Evolutionary conservation across 768 basidiomycete species (phyloP).

Genomic region (Suillus bovinus): DNA sequence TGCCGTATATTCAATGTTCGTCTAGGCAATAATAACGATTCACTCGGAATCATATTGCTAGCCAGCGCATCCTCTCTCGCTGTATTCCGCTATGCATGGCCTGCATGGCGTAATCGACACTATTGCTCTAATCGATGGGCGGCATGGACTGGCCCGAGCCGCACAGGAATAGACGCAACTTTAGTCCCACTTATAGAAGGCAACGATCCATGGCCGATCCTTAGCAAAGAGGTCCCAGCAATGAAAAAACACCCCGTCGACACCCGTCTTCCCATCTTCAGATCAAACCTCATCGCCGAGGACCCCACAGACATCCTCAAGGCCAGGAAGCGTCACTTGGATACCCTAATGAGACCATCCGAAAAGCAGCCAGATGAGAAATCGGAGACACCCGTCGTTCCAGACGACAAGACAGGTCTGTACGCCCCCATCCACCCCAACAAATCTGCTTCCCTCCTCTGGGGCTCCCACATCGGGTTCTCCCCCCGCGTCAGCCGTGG

Average conservation of each 20-base stretch:
- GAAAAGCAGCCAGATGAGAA: not conserved
- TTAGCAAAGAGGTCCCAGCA: not conserved
- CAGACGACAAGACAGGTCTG: slow-evolving; percentile 3
- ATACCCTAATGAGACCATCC: not conserved
- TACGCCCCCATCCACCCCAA: not conserved
- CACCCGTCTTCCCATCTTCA: not conserved
- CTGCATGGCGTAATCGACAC: slow-evolving; percentile 6
- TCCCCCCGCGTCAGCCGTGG: slow-evolving; percentile 5
- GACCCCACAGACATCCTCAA: slow-evolving; percentile 5
- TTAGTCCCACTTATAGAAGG: not conserved
- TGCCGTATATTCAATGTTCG: not conserved
- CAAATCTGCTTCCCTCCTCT: not conserved
- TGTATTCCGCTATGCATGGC: slow-evolving; percentile 4
- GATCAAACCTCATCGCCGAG: not conserved
- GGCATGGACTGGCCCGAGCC: slow-evolving; percentile 2
- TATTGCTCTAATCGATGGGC: slow-evolving; percentile 2
- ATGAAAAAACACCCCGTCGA: slow-evolving; percentile 2
- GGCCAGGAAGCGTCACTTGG: not conserved
- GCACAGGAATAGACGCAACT: not conserved
- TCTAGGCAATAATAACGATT: slow-evolving; percentile 2
- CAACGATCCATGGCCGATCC: not conserved
- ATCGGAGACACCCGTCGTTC: not conserved
- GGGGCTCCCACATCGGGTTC: slow-evolving; percentile 4
- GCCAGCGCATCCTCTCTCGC: not conserved
- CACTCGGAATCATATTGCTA: not conserved